Percentiles rank a stretch among this genome's conserved stretches.
Conservation (phyloP, 2,329 filamentous ascomycete species). For the Aspergillus spinulosporus region DNA sequence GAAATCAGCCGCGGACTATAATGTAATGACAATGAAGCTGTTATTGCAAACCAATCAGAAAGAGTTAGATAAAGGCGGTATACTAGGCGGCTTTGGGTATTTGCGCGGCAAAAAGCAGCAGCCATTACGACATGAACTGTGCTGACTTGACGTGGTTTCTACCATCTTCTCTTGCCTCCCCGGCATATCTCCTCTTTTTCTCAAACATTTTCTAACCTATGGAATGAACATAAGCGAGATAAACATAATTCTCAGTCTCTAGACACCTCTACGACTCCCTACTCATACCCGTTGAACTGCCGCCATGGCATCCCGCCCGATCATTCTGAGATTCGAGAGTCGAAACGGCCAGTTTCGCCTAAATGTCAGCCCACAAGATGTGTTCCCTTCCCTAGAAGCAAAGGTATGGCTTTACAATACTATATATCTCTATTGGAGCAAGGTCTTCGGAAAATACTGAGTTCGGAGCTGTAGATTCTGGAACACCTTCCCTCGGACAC, state of each 20-base stretch:
- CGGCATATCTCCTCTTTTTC: background rate
- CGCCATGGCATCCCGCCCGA: constrained; percentile 50
- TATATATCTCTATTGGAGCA: background rate
- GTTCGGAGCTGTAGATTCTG: constrained; percentile 45
- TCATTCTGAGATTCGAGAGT: constrained; percentile 84
- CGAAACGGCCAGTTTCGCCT: constrained; percentile 91
- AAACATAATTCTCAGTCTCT: background rate
- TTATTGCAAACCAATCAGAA: no score
- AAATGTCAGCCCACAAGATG: constrained; percentile 70
- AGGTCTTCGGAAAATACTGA: constrained; percentile 14
- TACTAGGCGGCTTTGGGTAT: background rate
- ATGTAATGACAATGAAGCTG: no score
- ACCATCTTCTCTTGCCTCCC: background rate
- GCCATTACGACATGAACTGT: constrained; percentile 11
- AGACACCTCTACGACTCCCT: background rate
- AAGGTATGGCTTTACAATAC: constrained; percentile 35
- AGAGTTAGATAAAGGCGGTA: background rate
- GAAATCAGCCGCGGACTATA: no score
- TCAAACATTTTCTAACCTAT: background rate
- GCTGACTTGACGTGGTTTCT: constrained; percentile 1
- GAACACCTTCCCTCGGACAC: constrained; percentile 61
- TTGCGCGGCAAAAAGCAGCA: constrained; percentile 1
- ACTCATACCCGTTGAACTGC: background rate
- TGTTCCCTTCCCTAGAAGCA: constrained; percentile 62
- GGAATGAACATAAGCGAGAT: constrained; percentile 1